phyloP scores from a whole-genome alignment of 495 filamentous ascomycete species.

The Astrocystis sublimbata region DNA sequence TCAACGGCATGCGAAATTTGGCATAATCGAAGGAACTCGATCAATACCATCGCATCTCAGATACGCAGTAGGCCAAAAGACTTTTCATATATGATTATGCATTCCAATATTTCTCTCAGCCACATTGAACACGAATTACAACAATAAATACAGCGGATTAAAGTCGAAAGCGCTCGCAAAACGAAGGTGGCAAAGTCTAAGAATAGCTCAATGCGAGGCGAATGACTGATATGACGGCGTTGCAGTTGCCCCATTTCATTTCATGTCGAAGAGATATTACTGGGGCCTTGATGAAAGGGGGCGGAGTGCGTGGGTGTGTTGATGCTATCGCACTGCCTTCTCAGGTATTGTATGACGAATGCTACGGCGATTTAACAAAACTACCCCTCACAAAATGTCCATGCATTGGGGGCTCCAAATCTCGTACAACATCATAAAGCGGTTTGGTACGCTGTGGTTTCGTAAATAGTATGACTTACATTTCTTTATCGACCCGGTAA shows the following conservation, averaged over 20 bases:
- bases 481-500: not conserved
- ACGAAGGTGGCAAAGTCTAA: not conserved
- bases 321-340: not conserved
- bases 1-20: not conserved
- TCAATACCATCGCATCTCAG: not conserved
- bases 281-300: not conserved
- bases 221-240: not conserved
- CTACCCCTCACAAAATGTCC: not conserved
- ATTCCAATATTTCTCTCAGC: not conserved
- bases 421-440: not conserved
- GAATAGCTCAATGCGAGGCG: not conserved
- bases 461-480: not conserved
- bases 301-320: not conserved
- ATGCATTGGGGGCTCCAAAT: not conserved
- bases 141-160: not conserved
- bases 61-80: not conserved
- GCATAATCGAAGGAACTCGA: not conserved
- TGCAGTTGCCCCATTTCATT: not conserved
- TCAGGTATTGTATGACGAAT: not conserved
- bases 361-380: not conserved
- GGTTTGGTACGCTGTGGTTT: not conserved
- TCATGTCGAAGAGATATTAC: not conserved
- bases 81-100: not conserved
- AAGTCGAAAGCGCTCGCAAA: not conserved
- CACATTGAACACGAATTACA: not conserved